phyloP scores from a whole-genome alignment of 139 green algal species.

The Chlamydomonas incerta region DNA sequence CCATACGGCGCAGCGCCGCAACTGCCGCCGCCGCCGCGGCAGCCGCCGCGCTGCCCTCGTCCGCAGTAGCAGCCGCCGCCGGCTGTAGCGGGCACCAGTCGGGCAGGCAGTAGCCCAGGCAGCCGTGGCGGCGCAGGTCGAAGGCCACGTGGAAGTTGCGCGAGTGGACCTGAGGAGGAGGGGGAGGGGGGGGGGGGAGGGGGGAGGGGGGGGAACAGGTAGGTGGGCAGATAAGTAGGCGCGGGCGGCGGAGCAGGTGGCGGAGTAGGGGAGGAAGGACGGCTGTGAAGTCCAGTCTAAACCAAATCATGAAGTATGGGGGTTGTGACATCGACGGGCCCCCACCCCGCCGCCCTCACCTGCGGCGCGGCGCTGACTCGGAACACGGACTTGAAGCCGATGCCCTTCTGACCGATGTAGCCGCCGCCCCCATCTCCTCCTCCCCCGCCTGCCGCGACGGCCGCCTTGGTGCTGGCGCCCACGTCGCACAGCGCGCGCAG shows the following conservation, averaged over 20 bases:
- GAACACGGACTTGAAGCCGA: constrained; percentile 70
- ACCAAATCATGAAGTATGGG: too few relatives aligned
- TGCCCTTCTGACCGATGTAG: constrained; percentile 67
- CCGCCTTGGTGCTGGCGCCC: constrained; percentile 54
- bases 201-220: not conserved
- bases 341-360: not conserved
- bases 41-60: too few relatives aligned
- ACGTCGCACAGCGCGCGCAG: constrained; percentile 60
- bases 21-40: not conserved
- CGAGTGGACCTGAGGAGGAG: constrained; percentile 54
- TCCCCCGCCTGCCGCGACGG: not conserved
- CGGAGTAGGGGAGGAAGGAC: too few relatives aligned
- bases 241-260: too few relatives aligned
- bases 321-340: not conserved
- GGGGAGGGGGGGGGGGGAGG: not conserved
- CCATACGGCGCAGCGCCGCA: constrained; percentile 13
- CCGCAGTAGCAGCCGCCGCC: too few relatives aligned
- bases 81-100: constrained; percentile 52
- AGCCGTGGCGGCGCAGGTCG: constrained; percentile 51
- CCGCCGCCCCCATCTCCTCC: not conserved
- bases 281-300: too few relatives aligned
- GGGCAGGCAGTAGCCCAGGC: constrained; percentile 65
- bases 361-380: constrained; percentile 49
- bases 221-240: not conserved
- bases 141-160: constrained; percentile 65